Conservation (phyloP, 2,329 filamentous ascomycete genomes). For the Magnaporthales sp. region DNA sequence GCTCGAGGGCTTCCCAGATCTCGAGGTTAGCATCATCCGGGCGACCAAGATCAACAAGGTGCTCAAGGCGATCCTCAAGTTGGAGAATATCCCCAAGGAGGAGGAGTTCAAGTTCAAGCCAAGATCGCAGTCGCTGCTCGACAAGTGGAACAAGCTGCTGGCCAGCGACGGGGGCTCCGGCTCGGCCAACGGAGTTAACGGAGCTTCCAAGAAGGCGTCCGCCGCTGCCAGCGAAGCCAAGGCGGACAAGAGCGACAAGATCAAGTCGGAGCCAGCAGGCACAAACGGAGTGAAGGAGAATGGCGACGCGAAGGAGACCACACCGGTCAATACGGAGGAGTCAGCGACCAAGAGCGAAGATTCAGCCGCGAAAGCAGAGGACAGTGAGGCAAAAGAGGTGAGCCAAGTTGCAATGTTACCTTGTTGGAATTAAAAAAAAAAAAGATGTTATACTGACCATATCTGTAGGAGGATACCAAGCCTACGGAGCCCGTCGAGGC, state of each 20-base stretch:
- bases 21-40: constrained; percentile 84
- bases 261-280: constrained; percentile 21
- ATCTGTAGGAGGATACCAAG: constrained; percentile 14
- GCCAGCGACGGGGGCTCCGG: constrained; percentile 42
- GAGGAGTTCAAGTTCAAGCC: constrained; percentile 84
- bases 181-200: constrained; percentile 39
- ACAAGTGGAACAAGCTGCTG: constrained; percentile 83
- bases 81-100: constrained; percentile 77
- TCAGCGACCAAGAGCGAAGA: constrained; percentile 22
- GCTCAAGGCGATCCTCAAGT: constrained; percentile 85
- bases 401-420: not conserved
- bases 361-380: constrained; percentile 24
- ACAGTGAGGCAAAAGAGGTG: constrained; percentile 24
- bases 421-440: too few species aligned
- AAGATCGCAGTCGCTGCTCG: constrained; percentile 70
- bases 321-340: constrained; percentile 3
- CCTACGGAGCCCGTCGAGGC: constrained; percentile 22
- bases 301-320: constrained; percentile 21
- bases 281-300: constrained; percentile 31
- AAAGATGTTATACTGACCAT: not conserved
- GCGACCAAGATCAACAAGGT: constrained; percentile 98
- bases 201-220: constrained; percentile 26
- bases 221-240: constrained; percentile 18
- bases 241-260: constrained; percentile 24
- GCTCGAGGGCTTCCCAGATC: constrained; percentile 68